Evolutionary conservation across 2,329 filamentous ascomycete species (phyloP).

Genomic region (Sarocladiaceae sp.): DNA sequence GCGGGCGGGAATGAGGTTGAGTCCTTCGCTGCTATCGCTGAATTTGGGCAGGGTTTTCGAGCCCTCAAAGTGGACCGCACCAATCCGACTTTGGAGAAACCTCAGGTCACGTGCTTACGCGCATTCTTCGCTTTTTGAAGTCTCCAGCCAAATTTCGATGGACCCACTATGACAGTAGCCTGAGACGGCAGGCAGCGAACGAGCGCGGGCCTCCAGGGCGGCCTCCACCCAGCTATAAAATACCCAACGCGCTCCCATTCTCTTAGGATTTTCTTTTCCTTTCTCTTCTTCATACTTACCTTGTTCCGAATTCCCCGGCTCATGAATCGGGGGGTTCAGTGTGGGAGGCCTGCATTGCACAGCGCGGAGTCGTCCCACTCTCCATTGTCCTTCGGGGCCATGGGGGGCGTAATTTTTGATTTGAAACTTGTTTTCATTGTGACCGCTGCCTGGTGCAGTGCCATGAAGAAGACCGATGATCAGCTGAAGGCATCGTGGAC

Average conservation of each 20-base stretch:
- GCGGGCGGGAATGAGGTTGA: conserved; percentile 8
- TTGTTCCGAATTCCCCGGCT: conserved; percentile 39
- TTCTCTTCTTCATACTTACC: conserved; percentile 11
- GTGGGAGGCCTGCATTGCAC: conserved; percentile 49
- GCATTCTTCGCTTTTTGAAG: conserved; percentile 20
- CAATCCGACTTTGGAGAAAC: background rate
- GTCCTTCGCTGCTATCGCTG: conserved; percentile 8
- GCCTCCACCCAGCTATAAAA: conserved; percentile 1
- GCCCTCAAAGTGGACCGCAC: conserved; percentile 4
- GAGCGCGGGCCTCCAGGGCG: background rate
- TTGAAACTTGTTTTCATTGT: conserved; percentile 41
- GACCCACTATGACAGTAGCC: conserved; percentile 8
- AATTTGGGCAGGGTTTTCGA: conserved; percentile 9
- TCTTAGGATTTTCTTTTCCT: conserved; percentile 4
- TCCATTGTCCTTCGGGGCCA: conserved; percentile 49
- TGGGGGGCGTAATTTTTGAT: conserved; percentile 51
- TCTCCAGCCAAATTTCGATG: conserved; percentile 34
- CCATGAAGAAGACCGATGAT: conserved; percentile 36
- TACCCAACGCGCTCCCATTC: background rate
- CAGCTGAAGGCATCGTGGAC: background rate
- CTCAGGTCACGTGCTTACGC: conserved; percentile 2
- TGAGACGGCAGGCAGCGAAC: background rate
- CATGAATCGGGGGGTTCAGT: conserved; percentile 38
- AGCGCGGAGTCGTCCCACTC: conserved; percentile 42
- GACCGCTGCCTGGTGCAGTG: conserved; percentile 31